Evolutionary conservation across 1,139 yeast species (phyloP), one percentile per base, ranked within the genome.

Genomic region (Taphrina confusa): DNA sequence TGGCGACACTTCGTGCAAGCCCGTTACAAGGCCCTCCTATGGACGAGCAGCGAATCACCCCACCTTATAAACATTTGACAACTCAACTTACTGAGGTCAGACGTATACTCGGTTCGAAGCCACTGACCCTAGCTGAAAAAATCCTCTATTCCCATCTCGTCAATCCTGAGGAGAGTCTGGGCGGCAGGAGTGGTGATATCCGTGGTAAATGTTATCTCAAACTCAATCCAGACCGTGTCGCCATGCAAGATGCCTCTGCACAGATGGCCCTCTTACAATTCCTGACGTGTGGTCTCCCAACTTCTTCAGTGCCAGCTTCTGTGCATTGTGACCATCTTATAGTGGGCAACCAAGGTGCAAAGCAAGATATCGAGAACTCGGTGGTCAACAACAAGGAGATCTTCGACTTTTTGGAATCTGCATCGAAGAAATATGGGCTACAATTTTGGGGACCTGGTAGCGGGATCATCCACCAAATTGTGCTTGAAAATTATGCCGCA

Each of bases 361-460:
- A 82, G 16, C 71, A 76, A 62, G 98, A 92, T 74, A 80, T 92
- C 72, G 75, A 78, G 61, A 76, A 80, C 45, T 87, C 97, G 31
- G 83, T 88, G 51, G 83, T 87, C 18, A 85, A 90, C 60, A 92
- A 92, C 78, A 83, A 85, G 69, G 98, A 92, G 74, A 97, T 92
- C 52, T 92, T 90, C 71, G 95, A 90, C 71, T 92, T 92, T 76
- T 78, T 92, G 67, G 87, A 87, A 73, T 82, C 91, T 65, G 89
- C 96, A 75, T 95, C 95, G 64, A 85, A 82, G 68, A 90, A 87
- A 74, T 92, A 90, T 72, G 97, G 97, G 64, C 89, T 92, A 66
- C 96, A 88, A 72, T 92, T 92, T 76, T 92, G 98, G 98, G 96
- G 96, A 12, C 97, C 98, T 14, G 98, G 98, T 57, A 90, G 97